Base-by-base conservation (phyloP, 768 basidiomycete genomes). In the Mycena pura region DNA sequence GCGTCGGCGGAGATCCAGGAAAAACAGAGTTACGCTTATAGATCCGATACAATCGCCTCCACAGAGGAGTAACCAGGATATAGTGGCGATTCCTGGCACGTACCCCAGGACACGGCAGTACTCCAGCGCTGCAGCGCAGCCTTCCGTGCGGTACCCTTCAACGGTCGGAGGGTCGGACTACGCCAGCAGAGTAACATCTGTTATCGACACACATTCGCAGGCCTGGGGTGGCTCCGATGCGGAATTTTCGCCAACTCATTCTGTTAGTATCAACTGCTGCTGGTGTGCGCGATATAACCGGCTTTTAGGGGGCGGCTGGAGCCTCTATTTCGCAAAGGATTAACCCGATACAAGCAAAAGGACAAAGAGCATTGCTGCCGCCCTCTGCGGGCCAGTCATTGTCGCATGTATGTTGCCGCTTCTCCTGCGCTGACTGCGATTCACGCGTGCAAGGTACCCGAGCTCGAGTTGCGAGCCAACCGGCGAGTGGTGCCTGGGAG, bases 401-500 rank as follows among this genome's bases (percentile, higher is more conserved):
- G 27, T 17, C 40, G 6, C 57, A 63, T 49, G 62, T 59, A 48
- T 32, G 47, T 36, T n/a, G 11, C n/a, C 17, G 14, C 21, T 24
- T 49, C 6, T 13, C 2, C 34, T n/a, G 21, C 19, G 28, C 19
- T 8, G 29, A 43, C 32, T 24, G 22, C 49, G 47, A 19, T 28
- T 31, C 17, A n/a, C n/a, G n/a, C n/a, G n/a, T n/a, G 10, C 38
- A 28, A 60, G 46, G 25, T 69, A 3, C 57, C 68, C 10, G 51
- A 56, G 3, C 39, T 52, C 1, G 50, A 69, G 48, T 31, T 69
- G 38, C 49, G 53, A 8, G 49, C 66, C 15, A 65, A 60, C 46
- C 57, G 68, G 29, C 60, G 52, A 47, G 66, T 65, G 19, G 66
- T 68, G 11, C 55, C 64, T 1, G 67, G 69, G 29, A 32, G 69